These are phyloP conservation scores for Capsicum pubescens DNA, from an alignment of 257 asterid genomes.

Conservation along the genomic window DNA sequence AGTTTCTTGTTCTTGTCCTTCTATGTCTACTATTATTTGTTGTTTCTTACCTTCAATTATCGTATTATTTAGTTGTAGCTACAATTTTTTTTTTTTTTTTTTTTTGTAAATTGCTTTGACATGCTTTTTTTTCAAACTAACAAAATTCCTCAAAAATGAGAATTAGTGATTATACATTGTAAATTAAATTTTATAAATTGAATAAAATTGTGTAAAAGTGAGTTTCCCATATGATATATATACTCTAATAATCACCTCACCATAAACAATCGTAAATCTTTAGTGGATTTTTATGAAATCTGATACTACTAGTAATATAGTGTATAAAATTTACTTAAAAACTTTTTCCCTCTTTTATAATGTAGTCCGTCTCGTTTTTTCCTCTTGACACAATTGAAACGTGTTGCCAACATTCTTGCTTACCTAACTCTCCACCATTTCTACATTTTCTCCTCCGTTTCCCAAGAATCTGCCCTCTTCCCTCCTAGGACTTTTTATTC, in stretches of 20 bases:
- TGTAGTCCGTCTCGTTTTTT: neutral
- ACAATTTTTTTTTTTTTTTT: too few species aligned
- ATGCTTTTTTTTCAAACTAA: too few species aligned
- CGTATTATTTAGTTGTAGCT: too few species aligned
- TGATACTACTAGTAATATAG: neutral
- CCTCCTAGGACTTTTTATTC: neutral
- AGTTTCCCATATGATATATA: neutral
- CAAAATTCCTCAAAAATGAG: neutral
- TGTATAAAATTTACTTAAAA: neutral
- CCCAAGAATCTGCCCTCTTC: neutral
- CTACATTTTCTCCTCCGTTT: constrained; percentile 30
- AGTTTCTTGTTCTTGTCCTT: too few species aligned
- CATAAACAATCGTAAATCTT: neutral
- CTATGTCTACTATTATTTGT: too few species aligned
- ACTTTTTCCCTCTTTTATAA: neutral
- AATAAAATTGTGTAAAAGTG: neutral
- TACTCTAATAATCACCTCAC: neutral
- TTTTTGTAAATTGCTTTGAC: too few species aligned
- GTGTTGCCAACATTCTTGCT: constrained; percentile 47
- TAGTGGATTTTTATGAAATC: neutral
- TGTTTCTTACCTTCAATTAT: too few species aligned
- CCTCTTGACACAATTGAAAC: constrained; percentile 31
- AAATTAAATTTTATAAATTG: neutral
- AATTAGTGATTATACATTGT: neutral
- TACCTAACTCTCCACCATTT: constrained; percentile 37